These are phyloP conservation scores for Geotrichum fermentans DNA, from an alignment of 1,139 yeast species.

Conservation along the genomic window DNA sequence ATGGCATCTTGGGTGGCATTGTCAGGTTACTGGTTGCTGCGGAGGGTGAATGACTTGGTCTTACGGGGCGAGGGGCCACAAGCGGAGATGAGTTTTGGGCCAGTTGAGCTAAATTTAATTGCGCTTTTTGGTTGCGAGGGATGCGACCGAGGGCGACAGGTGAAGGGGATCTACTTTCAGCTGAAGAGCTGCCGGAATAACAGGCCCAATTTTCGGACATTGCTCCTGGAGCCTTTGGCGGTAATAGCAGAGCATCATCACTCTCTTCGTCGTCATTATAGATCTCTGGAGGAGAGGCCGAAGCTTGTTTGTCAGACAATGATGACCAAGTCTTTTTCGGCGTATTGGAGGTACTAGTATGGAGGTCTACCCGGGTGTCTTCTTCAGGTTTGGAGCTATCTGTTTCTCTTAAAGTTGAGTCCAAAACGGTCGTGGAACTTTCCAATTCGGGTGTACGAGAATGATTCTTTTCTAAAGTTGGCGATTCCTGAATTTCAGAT, in stretches of 20 bases:
- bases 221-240: not conserved
- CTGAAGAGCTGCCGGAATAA: conserved; percentile 13
- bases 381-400: no score
- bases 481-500: no score
- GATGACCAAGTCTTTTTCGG: conserved; percentile 5
- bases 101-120: not conserved
- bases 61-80: not conserved
- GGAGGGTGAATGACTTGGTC: not conserved
- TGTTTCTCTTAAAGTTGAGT: no score
- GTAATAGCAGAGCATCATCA: not conserved
- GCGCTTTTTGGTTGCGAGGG: conserved; percentile 1
- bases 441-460: no score
- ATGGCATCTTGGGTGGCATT: conserved; percentile 2
- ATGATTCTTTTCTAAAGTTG: no score
- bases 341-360: no score
- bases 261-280: conserved; percentile 7
- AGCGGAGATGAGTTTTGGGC: not conserved
- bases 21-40: not conserved
- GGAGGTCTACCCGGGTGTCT: no score
- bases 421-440: no score
- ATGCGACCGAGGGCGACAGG: not conserved
- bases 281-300: conserved; percentile 7
- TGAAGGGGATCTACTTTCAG: conserved; percentile 5
- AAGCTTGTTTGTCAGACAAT: not conserved
- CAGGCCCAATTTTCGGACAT: conserved; percentile 18